Conservation (phyloP, 805 yeast species). For the Cyberlindnera mrakii region DNA sequence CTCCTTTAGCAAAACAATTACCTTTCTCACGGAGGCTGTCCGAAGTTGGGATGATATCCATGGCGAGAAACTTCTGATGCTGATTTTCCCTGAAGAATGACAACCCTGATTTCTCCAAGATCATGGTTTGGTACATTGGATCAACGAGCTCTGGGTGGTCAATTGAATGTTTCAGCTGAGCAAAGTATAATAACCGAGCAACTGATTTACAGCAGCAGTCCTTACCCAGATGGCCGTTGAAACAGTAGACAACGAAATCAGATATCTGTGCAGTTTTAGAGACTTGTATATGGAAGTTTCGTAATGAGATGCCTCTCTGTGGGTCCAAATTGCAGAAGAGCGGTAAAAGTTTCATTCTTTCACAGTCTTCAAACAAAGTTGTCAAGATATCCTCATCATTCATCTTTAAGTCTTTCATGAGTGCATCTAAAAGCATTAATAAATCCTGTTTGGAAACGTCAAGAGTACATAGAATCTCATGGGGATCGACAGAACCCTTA, state of each 20-base stretch:
- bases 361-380: slow-evolving; percentile 22
- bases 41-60: slow-evolving; percentile 21
- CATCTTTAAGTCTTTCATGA: slow-evolving; percentile 21
- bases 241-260: slow-evolving; percentile 73
- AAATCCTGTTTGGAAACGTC: slow-evolving; percentile 36
- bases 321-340: slow-evolving; percentile 59
- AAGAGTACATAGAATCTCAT: slow-evolving; percentile 48
- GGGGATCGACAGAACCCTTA: slow-evolving; percentile 47
- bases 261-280: slow-evolving; percentile 71
- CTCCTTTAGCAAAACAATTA: slow-evolving; percentile 29
- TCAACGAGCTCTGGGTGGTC: slow-evolving; percentile 24
- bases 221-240: slow-evolving; percentile 33
- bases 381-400: slow-evolving; percentile 9
- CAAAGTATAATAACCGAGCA: slow-evolving; percentile 37
- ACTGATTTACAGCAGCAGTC: slow-evolving; percentile 33
- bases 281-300: slow-evolving; percentile 84
- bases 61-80: slow-evolving; percentile 12
- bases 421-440: slow-evolving; percentile 10
- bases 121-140: slow-evolving; percentile 17
- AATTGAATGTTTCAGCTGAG: slow-evolving; percentile 30
- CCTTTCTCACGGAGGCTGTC: slow-evolving; percentile 12
- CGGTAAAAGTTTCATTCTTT: slow-evolving; percentile 36
- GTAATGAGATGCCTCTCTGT: slow-evolving; percentile 62
- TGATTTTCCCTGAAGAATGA: slow-evolving; percentile 7
- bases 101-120: slow-evolving; percentile 13